Evolutionary conservation across 169 alveolate species (phyloP).

Genomic region (Eimeria praecox): DNA sequence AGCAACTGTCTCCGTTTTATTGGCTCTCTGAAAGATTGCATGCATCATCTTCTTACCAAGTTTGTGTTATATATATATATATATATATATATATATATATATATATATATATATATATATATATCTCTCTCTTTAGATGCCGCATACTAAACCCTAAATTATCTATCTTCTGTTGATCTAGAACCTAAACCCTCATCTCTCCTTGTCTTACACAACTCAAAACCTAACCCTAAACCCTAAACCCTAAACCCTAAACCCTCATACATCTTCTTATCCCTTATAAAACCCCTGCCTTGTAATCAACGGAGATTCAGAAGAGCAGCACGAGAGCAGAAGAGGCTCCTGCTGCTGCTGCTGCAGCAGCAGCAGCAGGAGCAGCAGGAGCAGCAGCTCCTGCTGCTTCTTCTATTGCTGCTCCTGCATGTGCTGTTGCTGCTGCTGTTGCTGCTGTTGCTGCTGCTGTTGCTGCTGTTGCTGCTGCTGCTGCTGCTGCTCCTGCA

Average conservation of each 20-base stretch:
- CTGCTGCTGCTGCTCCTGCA: not conserved
- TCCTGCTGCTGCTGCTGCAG: not conserved
- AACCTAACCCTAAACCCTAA: not conserved
- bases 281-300: not conserved
- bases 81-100: too few relatives aligned
- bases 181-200: not conserved
- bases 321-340: not conserved
- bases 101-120: too few relatives aligned
- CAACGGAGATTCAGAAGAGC: not conserved
- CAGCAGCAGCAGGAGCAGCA: not conserved
- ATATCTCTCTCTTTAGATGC: too few relatives aligned
- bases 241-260: not conserved
- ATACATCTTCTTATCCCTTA: not conserved
- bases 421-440: not conserved
- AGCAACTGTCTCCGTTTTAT: constrained; percentile 60
- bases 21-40: constrained; percentile 53
- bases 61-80: not conserved
- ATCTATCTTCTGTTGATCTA: not conserved
- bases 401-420: not conserved
- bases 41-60: constrained; percentile 23
- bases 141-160: constrained; percentile 2
- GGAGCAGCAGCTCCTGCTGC: not conserved
- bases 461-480: not conserved
- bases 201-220: not conserved
- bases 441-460: not conserved